Evolutionary conservation across 352 stramenopile species (phyloP).

Genomic region (Phytophthora brassicae): DNA sequence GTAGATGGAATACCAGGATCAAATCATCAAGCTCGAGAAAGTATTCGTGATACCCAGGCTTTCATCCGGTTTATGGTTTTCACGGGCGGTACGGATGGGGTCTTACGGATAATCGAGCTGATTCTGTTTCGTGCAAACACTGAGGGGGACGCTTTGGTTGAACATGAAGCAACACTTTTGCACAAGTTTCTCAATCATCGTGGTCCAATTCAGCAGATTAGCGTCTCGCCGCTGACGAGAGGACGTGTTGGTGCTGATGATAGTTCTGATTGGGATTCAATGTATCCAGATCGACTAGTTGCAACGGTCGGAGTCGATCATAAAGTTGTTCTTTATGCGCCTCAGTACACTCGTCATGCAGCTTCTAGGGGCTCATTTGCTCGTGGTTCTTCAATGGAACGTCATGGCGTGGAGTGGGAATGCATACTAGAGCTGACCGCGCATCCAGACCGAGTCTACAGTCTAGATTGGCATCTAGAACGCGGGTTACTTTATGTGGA

Average conservation of each 20-base stretch:
- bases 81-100: slow-evolving; percentile 60
- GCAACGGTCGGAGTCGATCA: slow-evolving; percentile 63
- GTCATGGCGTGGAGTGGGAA: slow-evolving; percentile 47
- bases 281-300: slow-evolving; percentile 59
- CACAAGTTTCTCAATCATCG: slow-evolving; percentile 66
- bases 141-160: slow-evolving; percentile 18
- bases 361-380: slow-evolving; percentile 6
- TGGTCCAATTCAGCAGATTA: slow-evolving; percentile 64
- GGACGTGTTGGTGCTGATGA: slow-evolving; percentile 3
- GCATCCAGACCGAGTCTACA: slow-evolving; percentile 53
- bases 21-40: not conserved
- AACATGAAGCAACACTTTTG: slow-evolving; percentile 42
- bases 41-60: not conserved
- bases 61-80: slow-evolving; percentile 72
- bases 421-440: slow-evolving; percentile 65
- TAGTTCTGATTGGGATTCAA: slow-evolving; percentile 10
- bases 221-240: slow-evolving; percentile 47
- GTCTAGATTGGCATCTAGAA: slow-evolving; percentile 66
- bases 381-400: not conserved
- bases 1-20: slow-evolving; percentile 3
- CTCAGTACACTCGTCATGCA: slow-evolving; percentile 53
- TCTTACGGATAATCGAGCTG: slow-evolving; percentile 60
- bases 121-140: slow-evolving; percentile 31
- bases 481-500: slow-evolving; percentile 61
- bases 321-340: slow-evolving; percentile 62